Base-by-base conservation (phyloP, 73 alveolate genomes). In the Blepharisma stoltei region DNA sequence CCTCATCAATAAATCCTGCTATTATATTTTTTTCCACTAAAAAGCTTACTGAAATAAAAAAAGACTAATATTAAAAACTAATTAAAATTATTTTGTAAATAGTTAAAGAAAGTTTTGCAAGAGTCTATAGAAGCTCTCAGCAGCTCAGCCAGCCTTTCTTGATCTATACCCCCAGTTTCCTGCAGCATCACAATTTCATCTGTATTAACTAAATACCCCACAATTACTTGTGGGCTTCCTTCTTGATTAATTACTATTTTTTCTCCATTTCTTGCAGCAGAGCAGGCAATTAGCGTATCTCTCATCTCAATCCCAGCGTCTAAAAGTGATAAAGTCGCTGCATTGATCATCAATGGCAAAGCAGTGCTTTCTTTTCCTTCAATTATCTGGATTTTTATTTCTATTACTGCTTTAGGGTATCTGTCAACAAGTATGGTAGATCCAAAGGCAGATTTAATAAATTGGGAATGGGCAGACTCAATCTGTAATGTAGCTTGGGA, bases 281-380 rank as follows among this genome's bases (percentile, higher is more conserved):
- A 18, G 11, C 18, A n/a, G 0, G 73, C 73, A 25, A 60, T 25
- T 1, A 60, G 46, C 4, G 73, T 60, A 25, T 60, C 73, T 60
- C 73, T 14, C 14, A 60, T 60, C 45, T 60, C 73, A 60, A 60
- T 60, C 2, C 73, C 73, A 18, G 73, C 14, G 46, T 60, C 73
- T 20, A 60, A 20, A 60, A 60, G n/a, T 1, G 73, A n/a, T 2
- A 60, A 38, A 25, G 46, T 60, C 23, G 46, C 73, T 14, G 73
- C 73, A 25, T 60, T 60, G 2, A 60, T 60, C 18, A 60, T 60
- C 18, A 20, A 60, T 18, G 23, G 46, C 45, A 60, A 25, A 60
- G 73, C 37, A 5, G 37, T 25, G 46, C 18, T 9, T 60, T 60
- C 73, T 20, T 14, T 9, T 18, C 73, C 73, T 20, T n/a, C 14